Evolutionary conservation across 2,329 filamentous ascomycete species (phyloP).

Genomic region (Pyrenophora teres): DNA sequence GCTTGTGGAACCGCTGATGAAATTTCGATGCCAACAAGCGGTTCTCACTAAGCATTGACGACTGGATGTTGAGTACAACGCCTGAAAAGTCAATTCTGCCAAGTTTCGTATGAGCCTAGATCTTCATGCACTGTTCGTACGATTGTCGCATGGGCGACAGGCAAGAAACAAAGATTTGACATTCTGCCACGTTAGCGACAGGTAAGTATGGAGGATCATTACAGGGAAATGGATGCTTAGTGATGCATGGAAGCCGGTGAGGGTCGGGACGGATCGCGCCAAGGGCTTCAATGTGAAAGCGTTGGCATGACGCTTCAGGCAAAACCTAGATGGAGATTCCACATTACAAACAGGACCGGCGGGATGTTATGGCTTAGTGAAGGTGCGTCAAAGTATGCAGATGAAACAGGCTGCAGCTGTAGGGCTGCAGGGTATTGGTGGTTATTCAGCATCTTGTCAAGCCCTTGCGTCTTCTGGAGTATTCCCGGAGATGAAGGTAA

Average conservation of each 20-base stretch:
- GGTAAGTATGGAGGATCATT: neutral
- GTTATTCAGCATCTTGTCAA: conserved; percentile 12
- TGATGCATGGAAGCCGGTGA: conserved; percentile 10
- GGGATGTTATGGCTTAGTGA: neutral
- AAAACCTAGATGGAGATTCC: no score
- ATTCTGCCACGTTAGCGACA: neutral
- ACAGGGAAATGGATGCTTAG: conserved; percentile 12
- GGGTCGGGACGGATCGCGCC: neutral
- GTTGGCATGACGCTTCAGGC: conserved; percentile 4
- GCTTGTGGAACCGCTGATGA: no score
- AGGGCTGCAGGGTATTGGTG: conserved; percentile 15
- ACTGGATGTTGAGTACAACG: no score
- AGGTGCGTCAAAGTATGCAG: conserved; percentile 4
- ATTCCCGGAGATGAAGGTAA: conserved; percentile 15
- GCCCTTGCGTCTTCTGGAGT: conserved; percentile 19
- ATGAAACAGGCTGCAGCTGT: neutral
- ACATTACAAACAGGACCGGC: conserved; percentile 1
- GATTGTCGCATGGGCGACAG: neutral
- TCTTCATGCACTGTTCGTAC: neutral
- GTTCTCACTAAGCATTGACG: no score
- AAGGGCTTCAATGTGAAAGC: neutral
- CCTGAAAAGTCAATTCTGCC: no score
- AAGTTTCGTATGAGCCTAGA: no score
- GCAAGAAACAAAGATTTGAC: neutral
- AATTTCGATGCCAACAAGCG: no score